Evolutionary conservation across 495 filamentous ascomycete species (phyloP).

Genomic region (Letharia columbiana): DNA sequence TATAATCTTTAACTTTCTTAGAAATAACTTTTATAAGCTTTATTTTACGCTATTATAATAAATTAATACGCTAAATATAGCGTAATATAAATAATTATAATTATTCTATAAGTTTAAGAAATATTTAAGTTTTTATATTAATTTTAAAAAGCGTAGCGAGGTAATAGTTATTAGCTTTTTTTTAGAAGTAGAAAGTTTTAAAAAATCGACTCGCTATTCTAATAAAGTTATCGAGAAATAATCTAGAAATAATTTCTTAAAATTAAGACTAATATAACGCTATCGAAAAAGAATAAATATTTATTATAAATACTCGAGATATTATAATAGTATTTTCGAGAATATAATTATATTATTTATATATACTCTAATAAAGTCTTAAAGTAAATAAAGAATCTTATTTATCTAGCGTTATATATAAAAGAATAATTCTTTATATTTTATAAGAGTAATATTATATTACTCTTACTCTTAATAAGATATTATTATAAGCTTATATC

Average conservation of each 20-base stretch:
- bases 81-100: not conserved
- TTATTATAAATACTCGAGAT: not conserved
- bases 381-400: not conserved
- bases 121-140: not conserved
- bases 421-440: not conserved
- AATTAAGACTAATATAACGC: not conserved
- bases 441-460: not conserved
- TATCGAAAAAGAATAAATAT: not conserved
- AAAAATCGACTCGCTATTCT: not conserved
- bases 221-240: conserved; percentile 7
- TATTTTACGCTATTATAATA: not conserved
- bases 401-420: not conserved
- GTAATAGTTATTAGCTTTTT: not conserved
- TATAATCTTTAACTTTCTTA: not conserved
- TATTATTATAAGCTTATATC: not conserved
- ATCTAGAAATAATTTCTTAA: not conserved
- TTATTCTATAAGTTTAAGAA: not conserved
- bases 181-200: not conserved
- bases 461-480: not conserved
- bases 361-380: not conserved
- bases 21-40: not conserved
- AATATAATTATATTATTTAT: not conserved
- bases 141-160: not conserved
- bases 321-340: not conserved
- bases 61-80: not conserved